Evolutionary conservation across 148 eudicot species (phyloP).

Genomic region (Camellia lanceoleosa): DNA sequence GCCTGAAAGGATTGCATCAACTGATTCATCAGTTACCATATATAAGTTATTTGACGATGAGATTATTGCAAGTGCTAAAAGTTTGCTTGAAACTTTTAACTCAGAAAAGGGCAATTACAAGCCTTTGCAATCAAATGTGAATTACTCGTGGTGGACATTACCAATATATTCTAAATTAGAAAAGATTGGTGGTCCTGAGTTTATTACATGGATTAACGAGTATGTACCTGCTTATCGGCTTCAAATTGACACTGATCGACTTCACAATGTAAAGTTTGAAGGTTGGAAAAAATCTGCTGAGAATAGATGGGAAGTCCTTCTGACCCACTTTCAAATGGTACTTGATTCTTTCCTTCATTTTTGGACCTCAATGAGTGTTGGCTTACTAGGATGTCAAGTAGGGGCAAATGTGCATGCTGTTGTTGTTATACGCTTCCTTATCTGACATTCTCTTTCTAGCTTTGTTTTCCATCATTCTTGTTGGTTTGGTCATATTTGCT

Average conservation of each 20-base stretch:
- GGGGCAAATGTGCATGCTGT: neutral
- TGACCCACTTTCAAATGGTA: constrained; percentile 98
- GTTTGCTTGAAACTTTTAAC: constrained; percentile 54
- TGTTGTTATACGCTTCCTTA: neutral
- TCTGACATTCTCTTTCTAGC: neutral
- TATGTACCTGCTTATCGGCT: constrained; percentile 69
- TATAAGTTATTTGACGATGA: constrained; percentile 57
- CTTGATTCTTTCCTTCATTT: constrained; percentile 22
- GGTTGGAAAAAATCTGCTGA: constrained; percentile 57
- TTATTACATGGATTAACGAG: constrained; percentile 68
- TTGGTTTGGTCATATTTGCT: neutral
- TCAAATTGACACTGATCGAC: constrained; percentile 52
- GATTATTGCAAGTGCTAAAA: constrained; percentile 54
- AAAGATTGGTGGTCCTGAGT: constrained; percentile 81
- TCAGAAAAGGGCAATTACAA: constrained; percentile 36
- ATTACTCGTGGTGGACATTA: constrained; percentile 45
- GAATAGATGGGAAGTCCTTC: constrained; percentile 61
- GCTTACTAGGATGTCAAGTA: too few species aligned
- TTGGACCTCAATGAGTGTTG: constrained; percentile 3
- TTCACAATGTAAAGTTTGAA: constrained; percentile 48
- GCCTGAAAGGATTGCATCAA: constrained; percentile 48
- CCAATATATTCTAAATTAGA: constrained; percentile 54
- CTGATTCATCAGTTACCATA: constrained; percentile 58
- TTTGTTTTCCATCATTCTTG: neutral
- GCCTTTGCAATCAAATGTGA: constrained; percentile 27